Evolutionary conservation across 495 filamentous ascomycete species (phyloP).

Genomic region (Talaromyces wortmannii): DNA sequence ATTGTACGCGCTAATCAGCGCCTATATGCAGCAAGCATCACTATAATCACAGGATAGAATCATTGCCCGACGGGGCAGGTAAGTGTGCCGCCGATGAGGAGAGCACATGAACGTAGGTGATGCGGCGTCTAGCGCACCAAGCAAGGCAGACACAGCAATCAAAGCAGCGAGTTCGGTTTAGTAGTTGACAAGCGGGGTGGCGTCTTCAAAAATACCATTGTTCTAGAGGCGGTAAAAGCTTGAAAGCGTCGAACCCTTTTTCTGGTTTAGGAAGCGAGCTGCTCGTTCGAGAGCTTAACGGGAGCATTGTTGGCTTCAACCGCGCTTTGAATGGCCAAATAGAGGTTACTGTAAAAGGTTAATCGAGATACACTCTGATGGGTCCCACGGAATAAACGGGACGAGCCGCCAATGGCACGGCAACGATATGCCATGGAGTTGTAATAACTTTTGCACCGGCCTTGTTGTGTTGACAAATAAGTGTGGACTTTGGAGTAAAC

Average conservation of each 20-base stretch:
- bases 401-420: conserved; percentile 2
- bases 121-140: not conserved
- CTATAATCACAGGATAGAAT: conserved; percentile 1
- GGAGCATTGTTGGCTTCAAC: not conserved
- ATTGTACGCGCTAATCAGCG: conserved; percentile 5
- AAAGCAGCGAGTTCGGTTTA: too few species aligned
- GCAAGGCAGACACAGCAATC: conserved; percentile 2
- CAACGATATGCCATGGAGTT: not conserved
- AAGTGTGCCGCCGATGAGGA: not conserved
- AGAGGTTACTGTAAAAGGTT: not conserved
- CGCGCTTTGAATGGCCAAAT: not conserved
- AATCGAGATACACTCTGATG: not conserved
- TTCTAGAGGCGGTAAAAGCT: too few species aligned
- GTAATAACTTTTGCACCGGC: conserved; percentile 3
- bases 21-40: conserved; percentile 4
- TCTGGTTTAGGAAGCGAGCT: not conserved
- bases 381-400: not conserved
- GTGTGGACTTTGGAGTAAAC: not conserved
- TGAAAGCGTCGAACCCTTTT: too few species aligned
- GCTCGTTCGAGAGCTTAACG: conserved; percentile 3
- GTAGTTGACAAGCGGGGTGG: too few species aligned
- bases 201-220: too few species aligned
- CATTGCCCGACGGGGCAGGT: not conserved
- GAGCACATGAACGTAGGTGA: not conserved
- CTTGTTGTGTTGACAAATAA: conserved; percentile 14